Conservation (phyloP, 208 protist genomes). For the Zelonia costaricensis region DNA sequence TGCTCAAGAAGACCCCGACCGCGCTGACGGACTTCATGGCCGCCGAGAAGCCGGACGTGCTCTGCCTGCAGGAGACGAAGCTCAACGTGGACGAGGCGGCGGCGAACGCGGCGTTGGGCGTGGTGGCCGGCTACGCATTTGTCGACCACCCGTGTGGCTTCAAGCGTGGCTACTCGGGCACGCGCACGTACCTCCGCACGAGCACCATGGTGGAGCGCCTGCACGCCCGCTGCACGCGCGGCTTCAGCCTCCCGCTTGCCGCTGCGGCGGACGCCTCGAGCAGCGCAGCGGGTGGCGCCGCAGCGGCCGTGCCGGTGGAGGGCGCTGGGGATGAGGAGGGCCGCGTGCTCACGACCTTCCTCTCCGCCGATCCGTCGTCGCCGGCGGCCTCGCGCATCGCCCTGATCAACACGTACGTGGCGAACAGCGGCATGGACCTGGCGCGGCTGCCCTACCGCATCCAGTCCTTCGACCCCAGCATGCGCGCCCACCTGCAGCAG, state of each 20-base stretch:
- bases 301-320: not conserved
- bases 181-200: conserved; percentile 71
- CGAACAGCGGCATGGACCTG: conserved; percentile 91
- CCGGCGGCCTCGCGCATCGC: conserved; percentile 38
- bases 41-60: conserved; percentile 73
- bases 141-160: conserved; percentile 71
- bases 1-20: conserved; percentile 69
- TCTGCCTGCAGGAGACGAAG: conserved; percentile 95
- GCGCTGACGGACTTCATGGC: conserved; percentile 54
- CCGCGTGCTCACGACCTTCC: conserved; percentile 85
- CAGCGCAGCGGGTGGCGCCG: not conserved
- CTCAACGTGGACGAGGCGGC: conserved; percentile 65
- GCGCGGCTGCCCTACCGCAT: conserved; percentile 87
- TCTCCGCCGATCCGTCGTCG: conserved; percentile 15
- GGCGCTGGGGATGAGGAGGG: conserved; percentile 78
- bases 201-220: conserved; percentile 17
- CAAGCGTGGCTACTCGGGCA: conserved; percentile 91
- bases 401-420: conserved; percentile 93
- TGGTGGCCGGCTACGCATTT: conserved; percentile 74
- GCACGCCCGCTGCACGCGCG: conserved; percentile 26
- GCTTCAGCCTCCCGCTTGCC: conserved; percentile 29
- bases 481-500: conserved; percentile 56
- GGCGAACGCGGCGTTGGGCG: conserved; percentile 51
- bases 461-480: conserved; percentile 74
- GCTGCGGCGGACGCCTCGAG: not conserved